Evolutionary conservation across 139 green algal species (phyloP), one percentile per base, ranked within the genome.

Genomic region (Edaphochlamys debaryana): DNA sequence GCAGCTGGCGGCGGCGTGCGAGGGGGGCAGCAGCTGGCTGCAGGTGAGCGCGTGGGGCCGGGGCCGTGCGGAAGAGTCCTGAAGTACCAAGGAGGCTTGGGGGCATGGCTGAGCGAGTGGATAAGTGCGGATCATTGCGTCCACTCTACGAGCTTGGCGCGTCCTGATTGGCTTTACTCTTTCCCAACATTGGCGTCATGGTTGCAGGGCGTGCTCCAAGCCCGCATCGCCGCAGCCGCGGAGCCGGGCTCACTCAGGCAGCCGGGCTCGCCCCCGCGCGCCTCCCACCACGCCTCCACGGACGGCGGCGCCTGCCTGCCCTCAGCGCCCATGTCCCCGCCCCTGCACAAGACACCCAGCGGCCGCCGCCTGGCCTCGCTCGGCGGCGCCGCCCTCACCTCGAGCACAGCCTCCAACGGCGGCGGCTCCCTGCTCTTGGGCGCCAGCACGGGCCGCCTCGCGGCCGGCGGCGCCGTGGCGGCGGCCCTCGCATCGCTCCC

Each of bases 1-100:
- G 72, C 54, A 80, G 54, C 72, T 80, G 54, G 36, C 66, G 54
- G 27, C 60, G 37, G 72, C 72, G 37, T 54, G 54, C 37, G 17
- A 50, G 56, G n/a, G n/a, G n/a, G 72, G 72, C 22, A 80, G 72
- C 38, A 1, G 13, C 1, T 82, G 75, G 75, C 7, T 82, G 75
- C 73, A 80, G 73, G 73, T 80, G 54, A 2, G 56, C 1, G 29
- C 25, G 0, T 27, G 25, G 15, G 29, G 56, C 5, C 1, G 38
- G 0, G 30, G 34, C 3, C 6, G 7, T 22, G 25, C 3, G 6
- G 6, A 74, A 7, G 15, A 15, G 40, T 56, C 3, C 25, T 3
- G 30, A 6, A 42, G n/a, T 22, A 4, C 20, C 9, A 70, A 2
- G 64, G 2, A 42, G 5, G 13, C 4, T 20, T 3, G 3, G 3